Percentiles rank a stretch among this genome's conserved stretches.
Evolutionary conservation across 495 filamentous ascomycete genomes (phyloP).

Genomic region (Neurospora tetrasperma): DNA sequence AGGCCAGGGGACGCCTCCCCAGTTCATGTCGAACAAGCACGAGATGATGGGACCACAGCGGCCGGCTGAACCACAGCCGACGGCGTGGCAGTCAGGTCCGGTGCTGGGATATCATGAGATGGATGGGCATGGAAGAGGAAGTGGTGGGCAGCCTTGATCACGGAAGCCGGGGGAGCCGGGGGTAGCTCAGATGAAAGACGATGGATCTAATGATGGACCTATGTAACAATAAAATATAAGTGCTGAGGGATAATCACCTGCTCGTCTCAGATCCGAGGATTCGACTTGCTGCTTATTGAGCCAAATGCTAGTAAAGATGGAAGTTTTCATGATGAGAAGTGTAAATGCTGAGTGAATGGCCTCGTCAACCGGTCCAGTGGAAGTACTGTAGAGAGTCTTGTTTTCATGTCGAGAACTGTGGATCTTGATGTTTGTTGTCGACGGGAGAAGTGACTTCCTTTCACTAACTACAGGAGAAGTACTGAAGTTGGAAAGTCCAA

Average conservation of each 20-base stretch:
- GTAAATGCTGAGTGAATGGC: no score
- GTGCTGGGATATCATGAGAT: constrained; percentile 28
- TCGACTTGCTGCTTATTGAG: background rate
- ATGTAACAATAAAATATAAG: no score
- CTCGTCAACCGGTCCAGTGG: no score
- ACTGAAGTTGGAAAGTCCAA: no score
- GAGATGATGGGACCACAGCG: constrained; percentile 14
- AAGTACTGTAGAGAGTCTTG: no score
- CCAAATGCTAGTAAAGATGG: no score
- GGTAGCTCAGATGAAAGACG: background rate
- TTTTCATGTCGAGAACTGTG: no score
- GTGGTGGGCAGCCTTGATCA: constrained; percentile 10
- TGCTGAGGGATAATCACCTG: no score
- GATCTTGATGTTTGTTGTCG: no score
- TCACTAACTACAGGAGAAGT: no score
- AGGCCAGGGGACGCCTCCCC: constrained; percentile 4
- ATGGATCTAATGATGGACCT: background rate
- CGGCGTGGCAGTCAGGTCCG: constrained; percentile 33
- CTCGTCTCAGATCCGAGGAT: background rate
- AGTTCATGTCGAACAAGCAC: constrained; percentile 6
- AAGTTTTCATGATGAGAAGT: background rate
- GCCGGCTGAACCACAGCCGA: constrained; percentile 16
- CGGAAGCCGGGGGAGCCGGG: background rate
- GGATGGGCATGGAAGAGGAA: constrained; percentile 17
- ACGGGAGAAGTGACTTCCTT: no score